A percentile compares a stretch with the other conserved stretches of the same genome.
These are phyloP conservation scores for Nepenthes gracilis DNA, from an alignment of 148 eudicot genomes.

Conservation along the genomic window DNA sequence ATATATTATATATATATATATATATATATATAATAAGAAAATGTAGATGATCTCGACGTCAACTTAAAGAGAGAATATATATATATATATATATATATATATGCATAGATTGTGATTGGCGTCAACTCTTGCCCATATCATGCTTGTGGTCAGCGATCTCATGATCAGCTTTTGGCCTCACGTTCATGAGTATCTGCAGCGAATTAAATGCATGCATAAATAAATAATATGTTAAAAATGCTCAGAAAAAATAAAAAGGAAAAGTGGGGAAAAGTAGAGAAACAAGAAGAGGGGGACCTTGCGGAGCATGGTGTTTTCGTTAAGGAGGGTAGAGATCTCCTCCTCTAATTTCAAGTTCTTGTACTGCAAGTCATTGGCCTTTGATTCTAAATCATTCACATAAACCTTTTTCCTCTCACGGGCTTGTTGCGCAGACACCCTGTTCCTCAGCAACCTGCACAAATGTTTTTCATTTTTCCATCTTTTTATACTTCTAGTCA, in stretches of 20 bases:
- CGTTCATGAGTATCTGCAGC: slow-evolving; percentile 20
- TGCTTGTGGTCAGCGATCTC: not conserved
- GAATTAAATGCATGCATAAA: no score
- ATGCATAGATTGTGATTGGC: no score
- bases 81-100: no score
- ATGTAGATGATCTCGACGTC: no score
- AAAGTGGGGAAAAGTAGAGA: not conserved
- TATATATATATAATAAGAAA: no score
- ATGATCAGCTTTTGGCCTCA: slow-evolving; percentile 21
- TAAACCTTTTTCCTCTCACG: slow-evolving; percentile 34
- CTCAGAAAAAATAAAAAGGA: not conserved
- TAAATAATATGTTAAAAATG: no score
- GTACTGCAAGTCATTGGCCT: slow-evolving; percentile 21
- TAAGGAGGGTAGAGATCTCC: slow-evolving; percentile 22
- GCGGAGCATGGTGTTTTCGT: slow-evolving; percentile 32
- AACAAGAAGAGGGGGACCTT: slow-evolving; percentile 8
- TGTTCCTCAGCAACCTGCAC: slow-evolving; percentile 27
- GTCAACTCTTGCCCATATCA: no score
- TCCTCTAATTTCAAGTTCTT: slow-evolving; percentile 20
- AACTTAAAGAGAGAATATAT: no score
- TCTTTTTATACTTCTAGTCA: not conserved
- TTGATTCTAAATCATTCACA: slow-evolving; percentile 28
- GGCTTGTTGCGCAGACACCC: slow-evolving; percentile 41
- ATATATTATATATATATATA: no score
- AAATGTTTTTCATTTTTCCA: not conserved